Evolutionary conservation across 208 protist genomes (phyloP).

Genomic region (Acanthamoeba sp.): DNA sequence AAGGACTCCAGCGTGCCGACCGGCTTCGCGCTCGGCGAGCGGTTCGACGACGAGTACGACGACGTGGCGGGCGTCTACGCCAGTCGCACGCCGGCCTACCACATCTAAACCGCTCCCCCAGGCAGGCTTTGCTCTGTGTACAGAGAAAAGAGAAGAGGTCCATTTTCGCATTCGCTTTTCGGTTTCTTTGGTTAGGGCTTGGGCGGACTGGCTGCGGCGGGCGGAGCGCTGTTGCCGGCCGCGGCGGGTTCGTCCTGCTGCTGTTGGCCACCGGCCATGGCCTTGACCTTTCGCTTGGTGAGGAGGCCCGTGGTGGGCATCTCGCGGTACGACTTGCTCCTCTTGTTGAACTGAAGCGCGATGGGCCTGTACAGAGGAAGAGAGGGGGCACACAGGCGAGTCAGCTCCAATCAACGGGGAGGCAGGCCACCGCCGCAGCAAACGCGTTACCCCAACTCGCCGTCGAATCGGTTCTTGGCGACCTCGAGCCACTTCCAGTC

Average conservation of each 20-base stretch:
- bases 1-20: neutral
- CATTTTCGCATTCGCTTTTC: too few species aligned
- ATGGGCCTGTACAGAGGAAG: neutral
- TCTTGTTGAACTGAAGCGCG: constrained; percentile 39
- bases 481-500: constrained; percentile 81
- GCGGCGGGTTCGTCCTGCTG: too few species aligned
- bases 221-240: too few species aligned
- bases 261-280: neutral
- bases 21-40: neutral
- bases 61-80: neutral
- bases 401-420: neutral
- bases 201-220: too few species aligned
- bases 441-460: constrained; percentile 76
- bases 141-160: too few species aligned
- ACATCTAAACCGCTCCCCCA: too few species aligned
- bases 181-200: too few species aligned
- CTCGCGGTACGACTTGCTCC: constrained; percentile 23
- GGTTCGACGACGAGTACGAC: neutral
- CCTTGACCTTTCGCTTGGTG: neutral
- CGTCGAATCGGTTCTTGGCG: constrained; percentile 89
- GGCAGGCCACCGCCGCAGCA: neutral
- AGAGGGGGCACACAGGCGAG: neutral
- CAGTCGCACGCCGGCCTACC: neutral
- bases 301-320: constrained; percentile 31
- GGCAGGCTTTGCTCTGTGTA: too few species aligned